A percentile compares a stretch with the other conserved stretches of the same genome.
Conservation (phyloP, 2,329 filamentous ascomycete species). For the Dryadomyces sulphureus region DNA sequence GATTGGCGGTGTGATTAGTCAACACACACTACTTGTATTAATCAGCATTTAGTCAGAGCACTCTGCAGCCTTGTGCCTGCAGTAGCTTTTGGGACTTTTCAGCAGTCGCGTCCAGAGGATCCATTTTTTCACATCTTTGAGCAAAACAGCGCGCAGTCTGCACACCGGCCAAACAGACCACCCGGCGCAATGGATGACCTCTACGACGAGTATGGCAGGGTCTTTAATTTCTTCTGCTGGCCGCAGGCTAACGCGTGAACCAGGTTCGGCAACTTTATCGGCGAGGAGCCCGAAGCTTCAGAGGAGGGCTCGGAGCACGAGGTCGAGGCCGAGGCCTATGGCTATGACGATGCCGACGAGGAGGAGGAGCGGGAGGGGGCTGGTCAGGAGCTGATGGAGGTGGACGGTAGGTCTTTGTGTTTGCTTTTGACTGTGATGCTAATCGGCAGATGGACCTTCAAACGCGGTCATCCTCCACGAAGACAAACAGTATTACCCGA, state of each 20-base stretch:
- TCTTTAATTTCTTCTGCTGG: background rate
- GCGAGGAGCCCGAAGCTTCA: constrained; percentile 71
- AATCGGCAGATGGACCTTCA: constrained; percentile 55
- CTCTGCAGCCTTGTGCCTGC: constrained; percentile 1
- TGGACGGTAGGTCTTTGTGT: constrained; percentile 50
- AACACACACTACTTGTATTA: too few relatives aligned
- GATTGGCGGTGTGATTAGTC: too few relatives aligned
- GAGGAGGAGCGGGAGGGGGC: constrained; percentile 47
- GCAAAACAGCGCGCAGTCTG: background rate
- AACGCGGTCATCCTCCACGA: constrained; percentile 97
- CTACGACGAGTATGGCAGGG: constrained; percentile 66
- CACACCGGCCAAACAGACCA: background rate
- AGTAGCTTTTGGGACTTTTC: background rate
- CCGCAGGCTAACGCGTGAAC: constrained; percentile 9
- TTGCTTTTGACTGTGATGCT: background rate
- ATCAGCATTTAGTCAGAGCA: too few relatives aligned
- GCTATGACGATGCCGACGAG: constrained; percentile 60
- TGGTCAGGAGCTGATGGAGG: constrained; percentile 81
- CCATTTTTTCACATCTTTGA: too few relatives aligned
- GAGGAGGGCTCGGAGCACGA: constrained; percentile 70
- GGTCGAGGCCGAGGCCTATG: constrained; percentile 57
- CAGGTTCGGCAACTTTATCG: constrained; percentile 97
- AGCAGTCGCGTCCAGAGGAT: background rate
- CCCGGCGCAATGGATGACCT: constrained; percentile 61
- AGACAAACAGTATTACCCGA: constrained; percentile 98